Conservation (phyloP, 78 protist species). For the Emiliania huxleyi region DNA sequence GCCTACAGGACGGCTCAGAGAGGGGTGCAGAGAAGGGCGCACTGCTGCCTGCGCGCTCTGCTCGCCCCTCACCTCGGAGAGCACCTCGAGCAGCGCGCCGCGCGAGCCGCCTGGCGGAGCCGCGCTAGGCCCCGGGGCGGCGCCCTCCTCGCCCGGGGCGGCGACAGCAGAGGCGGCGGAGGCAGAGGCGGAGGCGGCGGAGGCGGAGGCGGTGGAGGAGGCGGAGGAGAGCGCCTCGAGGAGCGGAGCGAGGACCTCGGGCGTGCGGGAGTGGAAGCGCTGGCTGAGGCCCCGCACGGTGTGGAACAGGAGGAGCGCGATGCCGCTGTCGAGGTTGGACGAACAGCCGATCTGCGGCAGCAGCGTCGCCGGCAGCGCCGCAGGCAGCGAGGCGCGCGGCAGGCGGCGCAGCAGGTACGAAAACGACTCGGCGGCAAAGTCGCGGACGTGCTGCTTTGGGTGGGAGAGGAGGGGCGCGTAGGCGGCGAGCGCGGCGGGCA, state of each 20-base stretch:
- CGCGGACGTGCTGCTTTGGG: not conserved
- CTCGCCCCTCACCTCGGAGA: too few species aligned
- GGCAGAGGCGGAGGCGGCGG: too few species aligned
- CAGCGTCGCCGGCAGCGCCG: not conserved
- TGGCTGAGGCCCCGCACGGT: not conserved
- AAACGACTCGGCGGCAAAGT: not conserved
- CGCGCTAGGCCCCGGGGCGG: too few species aligned
- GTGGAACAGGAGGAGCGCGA: not conserved
- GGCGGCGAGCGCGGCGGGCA: not conserved
- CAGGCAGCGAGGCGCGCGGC: not conserved
- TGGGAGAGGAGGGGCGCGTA: not conserved
- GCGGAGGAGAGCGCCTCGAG: not conserved
- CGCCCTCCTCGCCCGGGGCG: too few species aligned
- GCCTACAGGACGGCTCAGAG: too few species aligned
- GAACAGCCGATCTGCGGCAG: not conserved
- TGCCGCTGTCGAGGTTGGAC: not conserved
- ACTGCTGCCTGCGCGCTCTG: too few species aligned
- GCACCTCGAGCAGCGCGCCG: not conserved
- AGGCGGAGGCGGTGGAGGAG: too few species aligned
- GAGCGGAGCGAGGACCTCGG: not conserved
- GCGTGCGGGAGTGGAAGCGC: not conserved
- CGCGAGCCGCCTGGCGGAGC: too few species aligned
- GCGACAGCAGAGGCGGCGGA: too few species aligned
- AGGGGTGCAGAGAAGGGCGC: too few species aligned
- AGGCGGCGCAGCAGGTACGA: not conserved